phyloP scores from a whole-genome alignment of 352 stramenopile genomes.

The Phytopythium delawarense region DNA sequence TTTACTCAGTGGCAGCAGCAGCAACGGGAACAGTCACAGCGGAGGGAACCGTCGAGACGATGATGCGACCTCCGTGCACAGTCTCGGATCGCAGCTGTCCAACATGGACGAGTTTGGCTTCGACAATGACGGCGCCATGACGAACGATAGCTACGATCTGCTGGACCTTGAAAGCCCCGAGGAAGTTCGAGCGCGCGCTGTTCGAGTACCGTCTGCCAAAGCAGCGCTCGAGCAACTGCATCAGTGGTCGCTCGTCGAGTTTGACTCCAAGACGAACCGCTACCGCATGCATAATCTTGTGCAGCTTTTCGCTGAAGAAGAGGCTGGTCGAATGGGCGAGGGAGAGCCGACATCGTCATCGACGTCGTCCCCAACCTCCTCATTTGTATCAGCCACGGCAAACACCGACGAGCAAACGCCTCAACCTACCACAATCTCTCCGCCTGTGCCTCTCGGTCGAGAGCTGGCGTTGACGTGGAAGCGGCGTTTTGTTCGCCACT shows the following conservation, averaged over 20 bases:
- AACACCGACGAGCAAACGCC: neutral
- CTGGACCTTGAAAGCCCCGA: conserved; percentile 69
- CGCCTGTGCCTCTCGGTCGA: conserved; percentile 28
- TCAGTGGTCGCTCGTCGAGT: conserved; percentile 81
- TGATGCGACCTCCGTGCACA: conserved; percentile 47
- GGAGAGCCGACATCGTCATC: conserved; percentile 11
- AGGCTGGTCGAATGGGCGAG: conserved; percentile 56
- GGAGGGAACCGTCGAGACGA: conserved; percentile 26
- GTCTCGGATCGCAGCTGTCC: conserved; percentile 58
- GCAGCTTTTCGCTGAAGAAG: conserved; percentile 79
- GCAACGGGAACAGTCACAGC: neutral
- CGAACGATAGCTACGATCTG: conserved; percentile 71
- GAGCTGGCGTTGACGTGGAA: conserved; percentile 77
- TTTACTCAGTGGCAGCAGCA: neutral
- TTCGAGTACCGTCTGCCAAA: conserved; percentile 40
- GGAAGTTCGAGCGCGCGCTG: conserved; percentile 49
- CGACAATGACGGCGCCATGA: conserved; percentile 79
- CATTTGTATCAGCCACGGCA: conserved; percentile 27
- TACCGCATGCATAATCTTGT: conserved; percentile 86
- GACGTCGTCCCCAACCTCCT: conserved; percentile 11
- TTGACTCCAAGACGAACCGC: conserved; percentile 55
- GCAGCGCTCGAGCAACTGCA: conserved; percentile 57
- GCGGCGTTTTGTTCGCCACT: conserved; percentile 82
- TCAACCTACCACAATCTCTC: conserved; percentile 24
- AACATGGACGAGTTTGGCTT: conserved; percentile 70